Conservation (phyloP, 352 stramenopile species). For the Elongisporangium undulatum region DNA sequence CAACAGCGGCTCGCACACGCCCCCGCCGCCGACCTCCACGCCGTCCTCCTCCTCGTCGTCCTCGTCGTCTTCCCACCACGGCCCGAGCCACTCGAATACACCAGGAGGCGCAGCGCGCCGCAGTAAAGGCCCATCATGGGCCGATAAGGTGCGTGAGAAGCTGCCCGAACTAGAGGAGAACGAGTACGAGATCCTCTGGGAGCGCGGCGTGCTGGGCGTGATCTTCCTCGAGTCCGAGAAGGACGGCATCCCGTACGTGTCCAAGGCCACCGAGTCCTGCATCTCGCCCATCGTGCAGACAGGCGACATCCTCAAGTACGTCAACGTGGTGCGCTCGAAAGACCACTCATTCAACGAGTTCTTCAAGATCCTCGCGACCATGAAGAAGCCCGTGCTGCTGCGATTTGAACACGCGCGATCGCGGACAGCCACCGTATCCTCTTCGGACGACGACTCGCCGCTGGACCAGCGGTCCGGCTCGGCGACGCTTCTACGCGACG, state of each 20-base stretch:
- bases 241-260: slow-evolving; percentile 82
- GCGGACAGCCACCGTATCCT: slow-evolving; percentile 25
- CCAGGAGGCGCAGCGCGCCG: slow-evolving; percentile 13
- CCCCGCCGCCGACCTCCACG: not conserved
- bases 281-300: slow-evolving; percentile 67
- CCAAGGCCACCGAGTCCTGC: slow-evolving; percentile 83
- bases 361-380: slow-evolving; percentile 87
- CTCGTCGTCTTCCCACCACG: slow-evolving; percentile 14
- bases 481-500: slow-evolving; percentile 17
- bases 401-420: slow-evolving; percentile 66
- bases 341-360: slow-evolving; percentile 88
- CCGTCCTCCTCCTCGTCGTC: not conserved
- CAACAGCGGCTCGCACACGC: slow-evolving; percentile 8
- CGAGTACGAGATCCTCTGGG: slow-evolving; percentile 87
- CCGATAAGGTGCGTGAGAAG: slow-evolving; percentile 78
- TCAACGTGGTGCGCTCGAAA: slow-evolving; percentile 82
- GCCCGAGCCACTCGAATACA: slow-evolving; percentile 1
- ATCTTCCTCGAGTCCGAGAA: slow-evolving; percentile 87
- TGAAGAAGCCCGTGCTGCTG: slow-evolving; percentile 86
- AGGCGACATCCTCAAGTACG: slow-evolving; percentile 79
- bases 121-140: slow-evolving; percentile 36
- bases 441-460: slow-evolving; percentile 38
- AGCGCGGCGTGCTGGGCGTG: slow-evolving; percentile 79
- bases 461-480: slow-evolving; percentile 48
- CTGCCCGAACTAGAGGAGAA: slow-evolving; percentile 66